Evolutionary conservation across 2,329 filamentous ascomycete species (phyloP).

Genomic region (Cladosporium sphaerospermum): DNA sequence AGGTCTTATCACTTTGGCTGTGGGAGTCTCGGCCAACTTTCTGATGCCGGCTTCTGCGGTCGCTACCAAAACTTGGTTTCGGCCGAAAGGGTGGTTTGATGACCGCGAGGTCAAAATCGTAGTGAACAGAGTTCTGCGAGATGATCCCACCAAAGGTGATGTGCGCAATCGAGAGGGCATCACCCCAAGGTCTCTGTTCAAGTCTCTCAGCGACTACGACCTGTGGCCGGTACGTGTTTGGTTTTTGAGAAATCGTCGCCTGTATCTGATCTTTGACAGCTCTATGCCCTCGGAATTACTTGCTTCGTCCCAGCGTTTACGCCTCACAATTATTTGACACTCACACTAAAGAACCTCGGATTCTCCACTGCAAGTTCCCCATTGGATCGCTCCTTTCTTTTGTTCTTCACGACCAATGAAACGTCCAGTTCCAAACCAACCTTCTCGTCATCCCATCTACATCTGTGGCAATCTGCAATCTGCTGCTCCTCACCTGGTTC

Average conservation of each 20-base stretch:
- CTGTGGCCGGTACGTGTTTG: slow-evolving; percentile 36
- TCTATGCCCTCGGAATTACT: slow-evolving; percentile 17
- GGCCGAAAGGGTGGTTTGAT: slow-evolving; percentile 59
- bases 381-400: not conserved
- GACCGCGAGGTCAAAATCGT: slow-evolving; percentile 62
- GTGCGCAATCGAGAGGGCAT: slow-evolving; percentile 58
- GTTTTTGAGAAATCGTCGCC: not conserved
- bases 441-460: slow-evolving; percentile 52
- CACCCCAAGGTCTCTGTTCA: slow-evolving; percentile 35
- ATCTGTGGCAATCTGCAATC: slow-evolving; percentile 32
- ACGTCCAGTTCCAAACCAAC: slow-evolving; percentile 52
- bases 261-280: not conserved
- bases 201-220: slow-evolving; percentile 21
- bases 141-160: slow-evolving; percentile 49
- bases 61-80: slow-evolving; percentile 54
- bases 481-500: slow-evolving; percentile 46
- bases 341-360: slow-evolving; percentile 28
- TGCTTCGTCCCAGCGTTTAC: slow-evolving; percentile 49
- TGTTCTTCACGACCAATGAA: not conserved
- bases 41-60: slow-evolving; percentile 50
- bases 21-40: slow-evolving; percentile 27
- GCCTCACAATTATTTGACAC: slow-evolving; percentile 50
- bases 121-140: slow-evolving; percentile 55
- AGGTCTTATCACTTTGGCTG: slow-evolving; percentile 24
- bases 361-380: slow-evolving; percentile 13